phyloP scores from a whole-genome alignment of 2,329 filamentous ascomycete genomes.

The Aspergillus cejpii region DNA sequence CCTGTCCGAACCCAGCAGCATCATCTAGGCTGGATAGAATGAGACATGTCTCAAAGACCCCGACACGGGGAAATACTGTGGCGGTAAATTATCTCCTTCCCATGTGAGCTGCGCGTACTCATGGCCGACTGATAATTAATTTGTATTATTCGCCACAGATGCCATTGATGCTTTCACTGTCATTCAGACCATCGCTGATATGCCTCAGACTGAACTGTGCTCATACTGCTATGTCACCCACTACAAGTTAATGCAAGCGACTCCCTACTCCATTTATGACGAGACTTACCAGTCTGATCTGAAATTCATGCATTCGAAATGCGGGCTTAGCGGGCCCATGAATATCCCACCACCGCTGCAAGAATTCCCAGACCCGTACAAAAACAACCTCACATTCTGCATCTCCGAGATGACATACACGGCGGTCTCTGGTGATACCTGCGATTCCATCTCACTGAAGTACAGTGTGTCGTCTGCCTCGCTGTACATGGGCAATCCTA shows the following conservation, averaged over 20 bases:
- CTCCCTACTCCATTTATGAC: constrained; percentile 19
- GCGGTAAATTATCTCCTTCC: constrained; percentile 1
- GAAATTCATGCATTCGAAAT: constrained; percentile 3
- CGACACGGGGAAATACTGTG: background rate
- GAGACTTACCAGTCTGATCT: constrained; percentile 6
- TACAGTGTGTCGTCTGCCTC: constrained; percentile 12
- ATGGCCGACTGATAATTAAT: background rate
- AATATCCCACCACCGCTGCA: constrained; percentile 3
- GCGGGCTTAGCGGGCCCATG: background rate
- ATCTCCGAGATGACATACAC: constrained; percentile 10
- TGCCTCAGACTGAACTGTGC: constrained; percentile 21
- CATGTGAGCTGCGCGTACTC: background rate
- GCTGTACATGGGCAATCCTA: constrained; percentile 6
- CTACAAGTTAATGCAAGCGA: constrained; percentile 22
- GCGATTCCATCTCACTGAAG: constrained; percentile 10
- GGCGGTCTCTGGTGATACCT: constrained; percentile 12
- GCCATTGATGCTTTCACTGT: constrained; percentile 12
- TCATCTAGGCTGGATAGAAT: constrained; percentile 3
- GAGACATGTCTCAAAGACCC: constrained; percentile 2
- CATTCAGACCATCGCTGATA: constrained; percentile 8
- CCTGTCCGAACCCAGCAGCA: background rate
- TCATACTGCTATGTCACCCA: constrained; percentile 15
- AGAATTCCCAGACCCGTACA: background rate
- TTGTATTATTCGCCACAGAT: constrained; percentile 2
- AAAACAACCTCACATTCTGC: constrained; percentile 3